phyloP scores from a whole-genome alignment of 2,329 filamentous ascomycete genomes.

The Penicillium griseofulvum region DNA sequence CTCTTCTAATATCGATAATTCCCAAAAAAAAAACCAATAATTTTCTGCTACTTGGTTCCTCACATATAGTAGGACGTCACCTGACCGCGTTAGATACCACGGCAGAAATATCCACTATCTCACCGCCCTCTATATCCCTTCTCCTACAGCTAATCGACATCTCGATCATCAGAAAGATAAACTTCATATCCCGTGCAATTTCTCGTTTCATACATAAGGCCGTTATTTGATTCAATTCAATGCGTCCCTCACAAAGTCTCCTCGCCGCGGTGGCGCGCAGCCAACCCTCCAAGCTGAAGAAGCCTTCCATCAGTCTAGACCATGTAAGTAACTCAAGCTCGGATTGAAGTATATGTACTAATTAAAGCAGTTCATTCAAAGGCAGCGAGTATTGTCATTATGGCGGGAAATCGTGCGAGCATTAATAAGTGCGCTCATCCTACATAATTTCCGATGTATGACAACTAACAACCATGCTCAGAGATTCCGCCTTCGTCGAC shows the following conservation, averaged over 20 bases:
- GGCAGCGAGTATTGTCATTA: conserved; percentile 43
- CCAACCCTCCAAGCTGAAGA: conserved; percentile 34
- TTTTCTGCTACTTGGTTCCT: not conserved
- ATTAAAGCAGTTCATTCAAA: conserved; percentile 40
- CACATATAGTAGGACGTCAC: not conserved
- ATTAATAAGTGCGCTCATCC: conserved; percentile 34
- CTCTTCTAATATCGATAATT: too few species aligned
- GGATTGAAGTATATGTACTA: not conserved
- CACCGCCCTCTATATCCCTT: conserved; percentile 5
- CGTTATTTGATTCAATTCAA: conserved; percentile 14
- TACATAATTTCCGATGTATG: not conserved
- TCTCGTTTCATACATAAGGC: not conserved
- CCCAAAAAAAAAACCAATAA: too few species aligned
- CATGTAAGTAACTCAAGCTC: conserved; percentile 31
- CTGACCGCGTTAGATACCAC: not conserved
- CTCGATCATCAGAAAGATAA: not conserved
- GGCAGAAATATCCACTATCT: not conserved
- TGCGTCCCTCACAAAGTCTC: conserved; percentile 30
- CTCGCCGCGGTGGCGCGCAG: conserved; percentile 32
- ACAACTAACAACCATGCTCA: conserved; percentile 12
- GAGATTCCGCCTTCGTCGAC: conserved; percentile 42
- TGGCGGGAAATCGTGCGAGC: conserved; percentile 45
- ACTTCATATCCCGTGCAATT: not conserved
- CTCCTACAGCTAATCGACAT: not conserved
- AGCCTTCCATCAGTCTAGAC: conserved; percentile 39